Percentiles rank a stretch among this genome's conserved stretches.
phyloP scores from a whole-genome alignment of 768 basidiomycete species.

The Gyrodon lividus region DNA sequence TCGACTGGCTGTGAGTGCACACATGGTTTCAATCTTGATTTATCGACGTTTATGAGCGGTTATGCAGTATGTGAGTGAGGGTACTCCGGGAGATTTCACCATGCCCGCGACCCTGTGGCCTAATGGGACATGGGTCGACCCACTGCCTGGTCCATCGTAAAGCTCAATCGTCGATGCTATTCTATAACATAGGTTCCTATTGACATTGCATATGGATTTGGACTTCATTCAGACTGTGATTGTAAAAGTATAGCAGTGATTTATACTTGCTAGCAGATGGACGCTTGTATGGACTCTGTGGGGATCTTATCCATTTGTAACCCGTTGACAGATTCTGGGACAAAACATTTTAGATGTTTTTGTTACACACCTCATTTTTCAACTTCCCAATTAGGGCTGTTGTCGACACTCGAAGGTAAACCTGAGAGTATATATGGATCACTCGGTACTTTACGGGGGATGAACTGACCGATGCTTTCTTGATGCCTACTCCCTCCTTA shows the following conservation, averaged over 20 bases:
- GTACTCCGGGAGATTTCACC: constrained; percentile 70
- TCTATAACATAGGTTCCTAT: too few relatives aligned
- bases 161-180: background rate
- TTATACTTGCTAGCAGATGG: too few relatives aligned
- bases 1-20: constrained; percentile 63
- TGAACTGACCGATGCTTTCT: constrained; percentile 9
- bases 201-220: background rate
- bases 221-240: background rate
- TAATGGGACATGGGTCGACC: constrained; percentile 81
- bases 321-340: too few relatives aligned
- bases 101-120: constrained; percentile 73
- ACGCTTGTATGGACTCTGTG: too few relatives aligned
- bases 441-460: constrained; percentile 1
- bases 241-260: background rate
- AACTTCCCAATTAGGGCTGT: constrained; percentile 2
- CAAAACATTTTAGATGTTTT: too few relatives aligned
- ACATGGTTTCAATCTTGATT: background rate
- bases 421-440: constrained; percentile 9
- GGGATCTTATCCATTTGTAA: too few relatives aligned
- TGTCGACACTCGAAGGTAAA: too few relatives aligned
- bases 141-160: constrained; percentile 62
- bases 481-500: constrained; percentile 25
- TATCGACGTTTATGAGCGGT: constrained; percentile 4
- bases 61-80: constrained; percentile 47
- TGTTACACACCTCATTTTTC: background rate